Evolutionary conservation across 192 early-diverging fungal species (phyloP), one percentile per base, ranked within the genome.

Genomic region (Umbelopsis sp.): DNA sequence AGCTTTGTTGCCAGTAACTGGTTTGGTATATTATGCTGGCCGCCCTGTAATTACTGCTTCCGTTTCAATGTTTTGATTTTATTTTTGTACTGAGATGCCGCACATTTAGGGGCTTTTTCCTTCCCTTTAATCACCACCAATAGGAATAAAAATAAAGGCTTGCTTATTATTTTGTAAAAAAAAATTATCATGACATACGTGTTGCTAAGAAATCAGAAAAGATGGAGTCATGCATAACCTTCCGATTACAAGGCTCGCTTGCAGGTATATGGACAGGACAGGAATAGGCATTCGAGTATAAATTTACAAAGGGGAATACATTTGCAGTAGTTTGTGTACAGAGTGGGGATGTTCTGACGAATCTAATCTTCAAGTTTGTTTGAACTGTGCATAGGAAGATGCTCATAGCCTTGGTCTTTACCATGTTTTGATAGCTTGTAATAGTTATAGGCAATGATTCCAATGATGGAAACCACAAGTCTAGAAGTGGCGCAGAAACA

Each of bases 361-460:
- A 43, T 41, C 69, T 71, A 71, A 41, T 71, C 69, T 56, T 71
- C 69, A 25, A 71, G 41, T 25, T 71, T 71, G 11, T 54, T 71
- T 17, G 69, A 71, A 38, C 25, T 24, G 25, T 62, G 22, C 56
- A 75, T 68, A 29, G 74, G 74, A 32, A 75, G 54, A 50, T 68
- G 50, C 52, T 75, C 66, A 38, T 75, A 75, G 54, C 68, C 68
- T 32, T 45, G 49, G 26, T 68, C 51, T 17, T 74, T 36, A 62
- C 47, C 66, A 41, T 50, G 59, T 65, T 70, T 77, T 11, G 76
- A 72, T 14, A 71, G 29, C 43, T 72, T 75, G 74, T 79, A 72
- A 49, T 75, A 80, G 50, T 80, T 80, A 74, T 85, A 85, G n/a
- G 77, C 81, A 65, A 85, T 76, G 43, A 89, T 89, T n/a, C 87